Evolutionary conservation across 441 rosid genomes (phyloP), one percentile per base, ranked within the genome.

Genomic region (Hypseocharis bilobata): DNA sequence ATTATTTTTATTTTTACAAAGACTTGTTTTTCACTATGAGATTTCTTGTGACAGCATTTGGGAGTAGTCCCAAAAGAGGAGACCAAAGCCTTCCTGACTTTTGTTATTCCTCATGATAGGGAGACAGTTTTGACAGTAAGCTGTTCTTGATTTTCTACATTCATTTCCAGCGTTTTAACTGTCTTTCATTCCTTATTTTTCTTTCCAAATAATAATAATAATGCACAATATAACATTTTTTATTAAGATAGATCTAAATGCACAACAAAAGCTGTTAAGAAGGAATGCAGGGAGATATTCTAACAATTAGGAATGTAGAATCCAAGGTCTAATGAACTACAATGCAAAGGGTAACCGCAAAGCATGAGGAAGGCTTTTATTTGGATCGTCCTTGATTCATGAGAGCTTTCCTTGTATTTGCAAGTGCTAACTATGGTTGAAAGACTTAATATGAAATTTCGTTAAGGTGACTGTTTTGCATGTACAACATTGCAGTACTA

Each of bases 91-190:
- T 90, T 81, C 82, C 67, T 88, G 78, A 87, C 97, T 27, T 93
- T 78, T 59, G 89, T 90, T 68, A 88, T 93, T 73, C 92, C 98
- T 4, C 95, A 80, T 29, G 88, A 85, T 58, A 80, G 76, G 76
- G 98, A 90, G 77, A 73, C 74, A 54, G 79, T 80, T 65, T 64
- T 90, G 80, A 80, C 77, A 56, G 97, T 86, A 78, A 84, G 42
- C 44, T 64, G 47, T 52, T 65, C 20, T 63, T 65, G 61, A 55
- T 65, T 58, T 45, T 49, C 20, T 63, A 14, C 13, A 1, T 47
- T 8, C 1, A 19, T 56, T 29, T 56, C 19, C 16, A 17, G 23
- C 19, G 25, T 47, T 17, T 47, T 1, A 47, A 19, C 54, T 47
- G 54, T 47, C 19, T 47, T n/a, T 16, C 3, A n/a, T 45, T 45